Evolutionary conservation across 2,329 filamentous ascomycete species (phyloP), one percentile per base, ranked within the genome.

Genomic region (Apiospora phragmitis): DNA sequence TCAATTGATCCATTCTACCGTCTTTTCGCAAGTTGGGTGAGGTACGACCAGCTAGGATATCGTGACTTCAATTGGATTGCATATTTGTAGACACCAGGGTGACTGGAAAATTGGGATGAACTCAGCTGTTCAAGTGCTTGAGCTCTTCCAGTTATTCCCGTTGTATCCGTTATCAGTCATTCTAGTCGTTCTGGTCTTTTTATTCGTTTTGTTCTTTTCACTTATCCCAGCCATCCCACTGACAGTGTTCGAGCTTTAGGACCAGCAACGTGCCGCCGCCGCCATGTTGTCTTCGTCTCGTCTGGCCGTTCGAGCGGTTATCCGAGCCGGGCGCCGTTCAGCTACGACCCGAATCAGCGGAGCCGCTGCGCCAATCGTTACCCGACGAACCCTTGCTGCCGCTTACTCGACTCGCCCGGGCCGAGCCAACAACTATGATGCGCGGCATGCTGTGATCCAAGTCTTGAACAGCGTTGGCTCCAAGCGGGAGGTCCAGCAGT

Each of bases 401-500:
- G 67, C 67, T 9, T 68, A 68, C 45, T 68, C 67, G 26, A 49
- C 67, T 35, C 67, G 67, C n/a, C 47, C 47, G 12, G 47, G 47
- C 29, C 65, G 65, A 26, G 38, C 65, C 38, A 49, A 35, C 45
- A 83, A 91, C 76, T 86, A 88, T 71, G 90, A 88, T 70, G 94
- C 93, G 62, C 89, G 93, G 71, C 92, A 92, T 65, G 95, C 94
- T 70, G 94, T 97, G 74, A 92, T 97, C 78, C 94, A 95, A 84
- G 89, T 97, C 72, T 88, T 98, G 76, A 97, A 94, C 85, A 97
- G 95, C 84, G 97, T 98, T 81, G 95, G 94, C 73, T 97, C 94
- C 73, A 97, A 97, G 88, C 89, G 95, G 72, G 95, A 99, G 85
- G 94, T 97, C 74, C 94, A 98, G 86, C 95, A 98, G 83, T 98